Percentiles rank a stretch among this genome's conserved stretches.
Evolutionary conservation across 768 basidiomycete species (phyloP).

Genomic region (Leccinum broughii): DNA sequence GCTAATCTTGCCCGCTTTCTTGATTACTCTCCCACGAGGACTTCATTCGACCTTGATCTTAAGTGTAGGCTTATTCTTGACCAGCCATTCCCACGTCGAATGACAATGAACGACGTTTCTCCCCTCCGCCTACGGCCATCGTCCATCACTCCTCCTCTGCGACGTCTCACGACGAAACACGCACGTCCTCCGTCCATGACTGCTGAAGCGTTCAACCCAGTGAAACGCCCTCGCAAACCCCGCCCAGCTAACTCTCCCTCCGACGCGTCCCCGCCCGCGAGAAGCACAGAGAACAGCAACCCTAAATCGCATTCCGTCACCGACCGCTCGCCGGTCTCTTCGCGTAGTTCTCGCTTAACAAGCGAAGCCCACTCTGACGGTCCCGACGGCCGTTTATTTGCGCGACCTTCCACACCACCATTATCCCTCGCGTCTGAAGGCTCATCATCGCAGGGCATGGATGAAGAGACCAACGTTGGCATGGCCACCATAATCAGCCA

Average conservation of each 20-base stretch:
- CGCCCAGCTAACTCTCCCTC: slow-evolving; percentile 18
- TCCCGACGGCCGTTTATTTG: slow-evolving; percentile 25
- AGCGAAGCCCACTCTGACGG: slow-evolving; percentile 18
- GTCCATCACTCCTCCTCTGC: slow-evolving; percentile 27
- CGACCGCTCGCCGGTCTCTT: slow-evolving; percentile 16
- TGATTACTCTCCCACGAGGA: slow-evolving; percentile 34
- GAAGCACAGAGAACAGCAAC: slow-evolving; percentile 16
- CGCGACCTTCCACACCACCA: slow-evolving; percentile 33
- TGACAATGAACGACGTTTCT: slow-evolving; percentile 36
- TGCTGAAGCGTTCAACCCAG: slow-evolving; percentile 29
- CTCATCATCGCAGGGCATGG: slow-evolving; percentile 23
- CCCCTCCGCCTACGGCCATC: slow-evolving; percentile 37
- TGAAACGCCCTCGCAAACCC: slow-evolving; percentile 31
- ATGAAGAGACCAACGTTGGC: slow-evolving; percentile 24
- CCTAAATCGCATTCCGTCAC: slow-evolving; percentile 19
- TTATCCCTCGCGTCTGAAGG: slow-evolving; percentile 28
- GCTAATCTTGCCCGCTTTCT: slow-evolving; percentile 44
- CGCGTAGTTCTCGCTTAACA: slow-evolving; percentile 25
- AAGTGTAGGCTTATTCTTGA: slow-evolving; percentile 32
- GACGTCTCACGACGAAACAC: slow-evolving; percentile 28
- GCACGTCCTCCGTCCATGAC: slow-evolving; percentile 28
- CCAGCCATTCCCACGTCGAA: slow-evolving; percentile 35
- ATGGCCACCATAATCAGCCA: slow-evolving; percentile 40
- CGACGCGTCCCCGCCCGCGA: slow-evolving; percentile 19
- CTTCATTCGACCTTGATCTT: slow-evolving; percentile 34